These are phyloP conservation scores for Aspergillus sp. DNA, from an alignment of 2,329 filamentous ascomycete genomes.

Conservation along the genomic window DNA sequence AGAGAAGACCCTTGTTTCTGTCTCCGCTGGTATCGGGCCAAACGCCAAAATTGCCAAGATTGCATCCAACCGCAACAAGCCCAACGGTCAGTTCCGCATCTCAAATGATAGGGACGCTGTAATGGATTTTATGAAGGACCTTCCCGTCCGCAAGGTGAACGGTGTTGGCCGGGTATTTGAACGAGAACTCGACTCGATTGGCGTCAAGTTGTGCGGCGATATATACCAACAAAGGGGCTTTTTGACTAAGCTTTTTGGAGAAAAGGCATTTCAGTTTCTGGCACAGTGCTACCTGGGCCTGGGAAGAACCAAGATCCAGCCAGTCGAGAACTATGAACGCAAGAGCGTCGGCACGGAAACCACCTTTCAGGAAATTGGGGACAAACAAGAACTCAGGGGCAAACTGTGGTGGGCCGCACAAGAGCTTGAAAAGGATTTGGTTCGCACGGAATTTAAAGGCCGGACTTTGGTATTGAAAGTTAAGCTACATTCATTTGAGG, in stretches of 20 bases:
- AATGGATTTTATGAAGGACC: constrained; percentile 74
- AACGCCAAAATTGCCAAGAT: constrained; percentile 95
- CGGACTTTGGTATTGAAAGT: constrained; percentile 88
- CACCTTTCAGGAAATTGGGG: constrained; percentile 76
- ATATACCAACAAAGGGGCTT: constrained; percentile 71
- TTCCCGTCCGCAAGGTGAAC: constrained; percentile 87
- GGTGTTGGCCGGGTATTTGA: constrained; percentile 93
- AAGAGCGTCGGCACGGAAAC: constrained; percentile 93
- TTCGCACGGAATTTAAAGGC: constrained; percentile 73
- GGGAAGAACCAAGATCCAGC: constrained; percentile 76
- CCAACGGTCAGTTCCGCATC: constrained; percentile 81
- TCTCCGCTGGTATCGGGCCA: constrained; percentile 88
- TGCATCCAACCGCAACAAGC: constrained; percentile 91
- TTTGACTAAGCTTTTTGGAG: constrained; percentile 72
- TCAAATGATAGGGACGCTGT: constrained; percentile 66
- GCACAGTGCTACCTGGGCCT: constrained; percentile 78
- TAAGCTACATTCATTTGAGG: constrained; percentile 90
- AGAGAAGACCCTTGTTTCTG: constrained; percentile 70
- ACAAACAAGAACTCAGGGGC: constrained; percentile 59
- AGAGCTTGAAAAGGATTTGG: constrained; percentile 80
- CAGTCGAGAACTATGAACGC: constrained; percentile 80
- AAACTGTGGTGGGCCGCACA: constrained; percentile 77
- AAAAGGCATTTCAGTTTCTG: constrained; percentile 84
- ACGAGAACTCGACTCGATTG: constrained; percentile 79
- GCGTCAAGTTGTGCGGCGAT: constrained; percentile 81